A percentile compares a stretch with the other conserved stretches of the same genome.
These are phyloP conservation scores for Grifola frondosa DNA, from an alignment of 1,284 basidiomycete genomes.

Conservation along the genomic window DNA sequence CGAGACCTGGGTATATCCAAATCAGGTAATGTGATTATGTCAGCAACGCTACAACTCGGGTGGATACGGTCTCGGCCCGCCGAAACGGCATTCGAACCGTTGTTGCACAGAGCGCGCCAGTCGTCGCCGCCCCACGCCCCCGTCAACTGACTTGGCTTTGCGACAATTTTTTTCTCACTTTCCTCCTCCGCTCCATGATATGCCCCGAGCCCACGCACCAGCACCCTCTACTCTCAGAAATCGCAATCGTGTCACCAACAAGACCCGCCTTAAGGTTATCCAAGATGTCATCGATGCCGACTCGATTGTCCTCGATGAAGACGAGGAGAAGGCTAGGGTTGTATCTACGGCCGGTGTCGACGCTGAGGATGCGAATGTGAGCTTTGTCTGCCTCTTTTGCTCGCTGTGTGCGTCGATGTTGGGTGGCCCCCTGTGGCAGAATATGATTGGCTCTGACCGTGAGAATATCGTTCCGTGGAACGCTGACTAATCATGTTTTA, in stretches of 20 bases:
- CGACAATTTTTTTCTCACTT: conserved; percentile 18
- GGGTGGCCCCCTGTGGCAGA: conserved; percentile 42
- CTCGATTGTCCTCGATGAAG: conserved; percentile 78
- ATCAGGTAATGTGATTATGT: conserved; percentile 10
- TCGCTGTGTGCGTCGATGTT: conserved; percentile 44
- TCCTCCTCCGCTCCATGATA: conserved; percentile 57
- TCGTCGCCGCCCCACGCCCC: conserved; percentile 25
- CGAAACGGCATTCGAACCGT: conserved; percentile 23
- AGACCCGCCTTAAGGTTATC: conserved; percentile 83
- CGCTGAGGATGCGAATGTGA: conserved; percentile 86
- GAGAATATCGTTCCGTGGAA: conserved; percentile 54
- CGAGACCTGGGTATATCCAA: no score
- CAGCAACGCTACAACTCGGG: conserved; percentile 12
- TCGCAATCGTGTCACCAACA: conserved; percentile 87
- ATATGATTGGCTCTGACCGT: conserved; percentile 47
- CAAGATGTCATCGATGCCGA: conserved; percentile 80
- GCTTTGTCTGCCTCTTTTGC: conserved; percentile 39
- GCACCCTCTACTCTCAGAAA: conserved; percentile 76
- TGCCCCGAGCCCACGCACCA: conserved; percentile 75
- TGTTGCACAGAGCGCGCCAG: conserved; percentile 24
- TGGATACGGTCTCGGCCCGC: conserved; percentile 23
- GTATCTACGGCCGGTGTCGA: conserved; percentile 71
- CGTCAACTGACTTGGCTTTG: conserved; percentile 20
- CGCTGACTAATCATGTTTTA: conserved; percentile 54
- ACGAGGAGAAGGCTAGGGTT: conserved; percentile 74